A percentile compares a stretch with the other conserved stretches of the same genome.
Conservation (phyloP, 331 rosid species). For the Pyracantha coccinea region DNA sequence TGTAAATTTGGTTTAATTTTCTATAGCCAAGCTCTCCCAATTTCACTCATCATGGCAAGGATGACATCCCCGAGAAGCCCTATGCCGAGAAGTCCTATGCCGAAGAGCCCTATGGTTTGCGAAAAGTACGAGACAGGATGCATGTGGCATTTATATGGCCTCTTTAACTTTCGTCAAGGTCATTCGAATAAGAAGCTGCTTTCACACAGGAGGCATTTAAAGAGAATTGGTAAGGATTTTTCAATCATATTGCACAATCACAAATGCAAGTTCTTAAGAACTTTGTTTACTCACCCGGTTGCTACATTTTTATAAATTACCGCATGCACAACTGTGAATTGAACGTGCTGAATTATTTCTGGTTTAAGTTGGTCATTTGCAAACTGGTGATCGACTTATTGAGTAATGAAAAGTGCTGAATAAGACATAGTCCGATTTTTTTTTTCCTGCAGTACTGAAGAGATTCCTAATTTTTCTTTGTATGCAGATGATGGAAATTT, state of each 20-base stretch:
- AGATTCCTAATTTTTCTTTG: neutral
- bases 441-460: neutral
- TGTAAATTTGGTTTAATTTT: neutral
- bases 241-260: too few species aligned
- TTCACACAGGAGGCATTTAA: conserved; percentile 25
- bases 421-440: neutral
- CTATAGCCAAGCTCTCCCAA: neutral
- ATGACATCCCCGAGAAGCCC: conserved; percentile 35
- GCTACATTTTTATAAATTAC: too few species aligned
- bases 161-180: conserved; percentile 41
- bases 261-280: too few species aligned
- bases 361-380: neutral
- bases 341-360: neutral
- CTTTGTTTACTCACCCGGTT: too few species aligned
- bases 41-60: conserved; percentile 36
- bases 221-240: conserved; percentile 23
- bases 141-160: conserved; percentile 41
- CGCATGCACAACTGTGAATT: neutral
- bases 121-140: conserved; percentile 45
- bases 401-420: neutral
- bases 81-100: neutral
- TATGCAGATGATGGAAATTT: conserved; percentile 32
- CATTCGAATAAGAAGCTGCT: conserved; percentile 32
- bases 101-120: conserved; percentile 31
- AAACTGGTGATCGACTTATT: neutral